Evolutionary conservation across 768 basidiomycete genomes (phyloP), one percentile per base, ranked within the genome.

Genomic region (Auricularia sp.): DNA sequence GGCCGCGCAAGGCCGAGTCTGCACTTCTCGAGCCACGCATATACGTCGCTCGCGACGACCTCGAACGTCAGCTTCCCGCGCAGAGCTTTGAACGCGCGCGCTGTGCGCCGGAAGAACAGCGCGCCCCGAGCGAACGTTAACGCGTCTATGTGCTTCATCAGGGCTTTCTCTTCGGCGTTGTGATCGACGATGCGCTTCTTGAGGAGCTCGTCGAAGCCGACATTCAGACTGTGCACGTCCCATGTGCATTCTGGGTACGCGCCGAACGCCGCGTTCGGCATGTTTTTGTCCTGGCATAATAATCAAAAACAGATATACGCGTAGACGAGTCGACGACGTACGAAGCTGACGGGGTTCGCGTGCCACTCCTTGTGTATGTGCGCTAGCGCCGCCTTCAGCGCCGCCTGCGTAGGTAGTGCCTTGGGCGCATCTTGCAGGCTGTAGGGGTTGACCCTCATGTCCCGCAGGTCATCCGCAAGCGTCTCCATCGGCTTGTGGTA

Each of bases 31-130:
- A 77, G 66, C 66, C 72, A 73, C 36, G 73, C 66, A 34, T 71
- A 70, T 12, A 76, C 63, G 2, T 74, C 75, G n/a, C 74, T 74
- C 36, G 63, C 64, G 3, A 77, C 60, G 51, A 77, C 66, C 43
- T 75, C 73, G 35, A 75, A 61, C 51, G 70, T 72, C 47, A 76
- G 11, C 10, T 67, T 67, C 4, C 67, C 68, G 7, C 67, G 64
- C 42, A 74, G 62, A 11, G 61, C 65, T 53, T 71, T 70, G 39
- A 76, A 62, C 0, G 72, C 70, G 12, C 70, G 65, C 18, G 70
- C 68, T 1, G 70, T 69, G 3, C 62, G 71, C n/a, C 72, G 66
- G 63, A 76, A 74, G 64, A 78, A 51, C 14, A 51, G 47, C 18
- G 47, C 21, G 47, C 47, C 47, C 11, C 47, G 47, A 8, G 14